Evolutionary conservation across 495 filamentous ascomycete genomes (phyloP).

Genomic region (Usnea hakonensis): DNA sequence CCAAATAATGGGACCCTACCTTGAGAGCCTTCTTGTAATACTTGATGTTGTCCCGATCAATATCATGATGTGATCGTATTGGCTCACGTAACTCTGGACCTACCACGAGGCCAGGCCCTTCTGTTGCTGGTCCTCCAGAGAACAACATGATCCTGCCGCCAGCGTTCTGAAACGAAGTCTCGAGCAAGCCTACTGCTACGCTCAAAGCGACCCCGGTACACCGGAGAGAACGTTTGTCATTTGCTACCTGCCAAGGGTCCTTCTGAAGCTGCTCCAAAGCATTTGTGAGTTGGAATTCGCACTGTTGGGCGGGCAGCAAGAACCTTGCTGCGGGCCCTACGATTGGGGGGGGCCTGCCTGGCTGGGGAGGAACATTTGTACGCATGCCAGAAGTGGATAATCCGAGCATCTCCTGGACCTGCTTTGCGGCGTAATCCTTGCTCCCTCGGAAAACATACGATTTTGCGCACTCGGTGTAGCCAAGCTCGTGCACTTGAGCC

Average conservation of each 20-base stretch:
- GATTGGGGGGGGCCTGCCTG: conserved; percentile 61
- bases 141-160: conserved; percentile 97
- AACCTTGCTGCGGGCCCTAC: conserved; percentile 83
- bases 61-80: conserved; percentile 97
- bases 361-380: conserved; percentile 72
- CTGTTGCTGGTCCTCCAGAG: conserved; percentile 88
- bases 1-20: conserved; percentile 41
- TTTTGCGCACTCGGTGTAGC: conserved; percentile 96
- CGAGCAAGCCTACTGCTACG: conserved; percentile 86
- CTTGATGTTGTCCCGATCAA: conserved; percentile 97
- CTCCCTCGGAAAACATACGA: conserved; percentile 98
- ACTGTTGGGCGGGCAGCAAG: conserved; percentile 88
- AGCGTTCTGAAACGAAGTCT: conserved; percentile 90
- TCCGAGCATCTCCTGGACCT: conserved; percentile 98
- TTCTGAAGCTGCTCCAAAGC: conserved; percentile 93
- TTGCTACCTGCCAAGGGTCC: conserved; percentile 96
- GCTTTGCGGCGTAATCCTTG: conserved; percentile 95
- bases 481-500: conserved; percentile 96
- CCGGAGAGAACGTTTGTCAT: conserved; percentile 82
- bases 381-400: conserved; percentile 60
- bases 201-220: conserved; percentile 95
- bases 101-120: conserved; percentile 95
- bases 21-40: conserved; percentile 99
- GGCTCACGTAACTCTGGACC: conserved; percentile 95
- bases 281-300: conserved; percentile 97